Percentiles rank a stretch among this genome's conserved stretches.
Evolutionary conservation across 768 basidiomycete genomes (phyloP).

Genomic region (Hortiboletus campestris): DNA sequence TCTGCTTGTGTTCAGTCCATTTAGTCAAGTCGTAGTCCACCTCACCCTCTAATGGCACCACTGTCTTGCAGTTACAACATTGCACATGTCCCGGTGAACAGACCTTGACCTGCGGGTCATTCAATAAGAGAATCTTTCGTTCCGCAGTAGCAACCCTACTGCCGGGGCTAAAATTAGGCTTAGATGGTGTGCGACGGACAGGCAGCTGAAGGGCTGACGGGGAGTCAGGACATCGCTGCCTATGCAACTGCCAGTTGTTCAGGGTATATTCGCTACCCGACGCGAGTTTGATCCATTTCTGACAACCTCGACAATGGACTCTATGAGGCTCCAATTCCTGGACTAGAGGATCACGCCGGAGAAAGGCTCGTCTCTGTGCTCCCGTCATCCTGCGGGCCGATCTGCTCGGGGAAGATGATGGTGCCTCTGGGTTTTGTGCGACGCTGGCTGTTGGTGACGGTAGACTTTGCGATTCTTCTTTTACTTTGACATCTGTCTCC

Average conservation of each 20-base stretch:
- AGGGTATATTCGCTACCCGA: slow-evolving; percentile 39
- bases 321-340: slow-evolving; percentile 50
- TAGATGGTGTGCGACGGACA: slow-evolving; percentile 16
- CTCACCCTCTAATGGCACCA: slow-evolving; percentile 45
- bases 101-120: slow-evolving; percentile 57
- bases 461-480: slow-evolving; percentile 12
- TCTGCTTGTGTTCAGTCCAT: slow-evolving; percentile 63
- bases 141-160: slow-evolving; percentile 61
- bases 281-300: slow-evolving; percentile 60
- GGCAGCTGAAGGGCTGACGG: slow-evolving; percentile 32
- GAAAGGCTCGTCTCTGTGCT: slow-evolving; percentile 47
- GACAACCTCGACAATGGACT: slow-evolving; percentile 59
- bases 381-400: slow-evolving; percentile 21
- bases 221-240: slow-evolving; percentile 43
- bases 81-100: slow-evolving; percentile 46
- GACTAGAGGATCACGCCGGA: slow-evolving; percentile 53
- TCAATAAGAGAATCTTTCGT: slow-evolving; percentile 59
- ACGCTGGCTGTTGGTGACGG: slow-evolving; percentile 8
- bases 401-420: slow-evolving; percentile 16
- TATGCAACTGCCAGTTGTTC: slow-evolving; percentile 56
- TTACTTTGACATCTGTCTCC: slow-evolving; percentile 2
- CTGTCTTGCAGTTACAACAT: slow-evolving; percentile 51
- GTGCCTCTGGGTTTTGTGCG: not conserved
- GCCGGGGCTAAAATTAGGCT: slow-evolving; percentile 42
- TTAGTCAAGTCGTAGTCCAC: slow-evolving; percentile 57